phyloP scores from a whole-genome alignment of 768 basidiomycete genomes.

The Mycena haematopus region DNA sequence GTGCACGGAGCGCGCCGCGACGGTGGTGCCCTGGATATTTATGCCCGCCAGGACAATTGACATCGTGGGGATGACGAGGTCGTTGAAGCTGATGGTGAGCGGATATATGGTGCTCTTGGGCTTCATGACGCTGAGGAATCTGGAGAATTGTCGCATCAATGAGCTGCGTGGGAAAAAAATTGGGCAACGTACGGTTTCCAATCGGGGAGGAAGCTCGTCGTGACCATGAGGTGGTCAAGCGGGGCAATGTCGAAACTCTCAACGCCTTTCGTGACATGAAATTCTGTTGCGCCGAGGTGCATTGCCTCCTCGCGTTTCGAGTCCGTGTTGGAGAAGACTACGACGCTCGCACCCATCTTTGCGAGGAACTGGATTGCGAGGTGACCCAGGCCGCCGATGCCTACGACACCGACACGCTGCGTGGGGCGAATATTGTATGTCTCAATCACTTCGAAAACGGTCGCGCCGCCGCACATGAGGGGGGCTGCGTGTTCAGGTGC shows the following conservation, averaged over 20 bases:
- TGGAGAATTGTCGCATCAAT: not conserved
- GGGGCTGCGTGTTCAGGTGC: conserved; percentile 36
- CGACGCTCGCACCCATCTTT: conserved; percentile 47
- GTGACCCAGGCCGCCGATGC: conserved; percentile 45
- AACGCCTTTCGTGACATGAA: conserved; percentile 39
- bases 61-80: conserved; percentile 6
- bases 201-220: conserved; percentile 23
- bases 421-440: conserved; percentile 34
- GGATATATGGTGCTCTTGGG: conserved; percentile 9
- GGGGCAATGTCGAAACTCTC: conserved; percentile 35
- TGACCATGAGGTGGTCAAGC: conserved; percentile 31
- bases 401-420: conserved; percentile 43
- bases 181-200: conserved; percentile 13
- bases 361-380: conserved; percentile 46
- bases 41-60: conserved; percentile 7
- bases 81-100: not conserved
- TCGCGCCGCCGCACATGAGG: conserved; percentile 30
- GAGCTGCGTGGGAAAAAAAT: not conserved
- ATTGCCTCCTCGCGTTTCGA: conserved; percentile 41
- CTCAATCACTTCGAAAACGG: conserved; percentile 31
- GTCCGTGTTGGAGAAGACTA: conserved; percentile 43
- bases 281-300: conserved; percentile 42
- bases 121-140: conserved; percentile 13
- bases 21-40: conserved; percentile 27
- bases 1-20: conserved; percentile 12